Evolutionary conservation across 1,139 yeast species (phyloP), one percentile per base, ranked within the genome.

Genomic region (Petasospora fabianii): DNA sequence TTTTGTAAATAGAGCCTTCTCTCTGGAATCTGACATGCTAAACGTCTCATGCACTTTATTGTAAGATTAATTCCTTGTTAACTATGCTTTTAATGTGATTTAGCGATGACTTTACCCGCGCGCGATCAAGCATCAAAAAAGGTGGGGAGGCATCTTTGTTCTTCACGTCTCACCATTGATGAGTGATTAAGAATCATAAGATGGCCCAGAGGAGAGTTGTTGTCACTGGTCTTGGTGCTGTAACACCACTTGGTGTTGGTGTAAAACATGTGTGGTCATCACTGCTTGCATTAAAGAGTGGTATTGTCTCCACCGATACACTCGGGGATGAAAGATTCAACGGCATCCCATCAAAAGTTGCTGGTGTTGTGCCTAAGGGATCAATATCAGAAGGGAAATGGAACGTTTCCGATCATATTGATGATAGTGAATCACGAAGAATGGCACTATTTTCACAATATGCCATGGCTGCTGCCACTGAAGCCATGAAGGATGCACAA

Each of bases 181-280:
- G 9, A 20, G 6, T 20, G 10, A 20, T 20, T 7, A 6, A 20
- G 22, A 20, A 20, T 20, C 3, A 18, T 6, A 20, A n/a, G 11
- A 44, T 44, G 48, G 40, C 49, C 16, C 40, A 41, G 15, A 38
- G 44, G 15, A 41, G 96, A 60, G 96, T 90, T 1, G 97, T 92
- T 1, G 81, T 92, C 1, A 92, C 98, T 0, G 98, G 98, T 0
- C 59, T 90, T 13, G 98, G 97, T 0, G 63, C 84, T 29, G 76
- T 90, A 2, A 76, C 95, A 1, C 98, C 98, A 0, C 64, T 92
- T 6, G 98, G 97, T 0, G 78, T 80, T 3, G 92, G 90, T 1
- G 71, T 69, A 5, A 54, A 55, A 13, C 61, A 59, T 13, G 64
- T 77, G 8, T 84, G 92, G 90, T 43, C 58, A 3, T 66, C 65